These are phyloP conservation scores for Luffa acutangula DNA, from an alignment of 306 rosid genomes.

Conservation along the genomic window DNA sequence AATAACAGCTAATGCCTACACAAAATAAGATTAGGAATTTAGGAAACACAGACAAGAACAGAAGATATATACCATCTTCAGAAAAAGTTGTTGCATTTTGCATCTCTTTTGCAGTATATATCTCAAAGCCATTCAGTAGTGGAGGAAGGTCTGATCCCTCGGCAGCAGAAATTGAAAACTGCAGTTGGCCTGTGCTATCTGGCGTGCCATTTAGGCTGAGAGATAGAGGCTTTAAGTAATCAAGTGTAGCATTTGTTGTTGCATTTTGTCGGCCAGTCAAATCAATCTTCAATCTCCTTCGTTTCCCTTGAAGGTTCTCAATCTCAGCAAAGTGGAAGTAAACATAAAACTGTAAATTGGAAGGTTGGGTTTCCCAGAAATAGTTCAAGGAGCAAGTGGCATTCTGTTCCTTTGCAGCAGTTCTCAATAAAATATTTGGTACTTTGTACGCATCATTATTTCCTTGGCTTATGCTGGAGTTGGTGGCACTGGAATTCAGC, in stretches of 20 bases:
- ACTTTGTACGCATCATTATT: slow-evolving; percentile 6
- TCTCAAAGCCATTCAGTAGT: slow-evolving; percentile 13
- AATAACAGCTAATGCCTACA: background rate
- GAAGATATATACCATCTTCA: slow-evolving; percentile 5
- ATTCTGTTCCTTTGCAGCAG: slow-evolving; percentile 10
- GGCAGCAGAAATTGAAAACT: slow-evolving; percentile 9
- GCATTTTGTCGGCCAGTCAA: background rate
- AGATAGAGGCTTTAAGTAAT: slow-evolving; percentile 20
- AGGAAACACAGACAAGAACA: background rate
- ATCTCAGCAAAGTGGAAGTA: slow-evolving; percentile 25
- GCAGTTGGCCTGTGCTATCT: background rate
- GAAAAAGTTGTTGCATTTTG: slow-evolving; percentile 6
- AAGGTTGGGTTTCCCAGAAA: background rate
- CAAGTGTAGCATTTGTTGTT: slow-evolving; percentile 9
- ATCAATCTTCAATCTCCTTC: slow-evolving; percentile 7
- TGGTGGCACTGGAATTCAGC: slow-evolving; percentile 6
- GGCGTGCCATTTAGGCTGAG: background rate
- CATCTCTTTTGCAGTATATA: slow-evolving; percentile 10
- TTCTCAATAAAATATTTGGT: slow-evolving; percentile 10
- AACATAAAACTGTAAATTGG: background rate
- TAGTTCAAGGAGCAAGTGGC: background rate
- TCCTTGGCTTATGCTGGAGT: slow-evolving; percentile 6
- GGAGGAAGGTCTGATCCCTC: slow-evolving; percentile 14
- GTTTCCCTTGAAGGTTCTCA: background rate
- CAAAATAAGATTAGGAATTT: background rate